Conservation (phyloP, 2,329 filamentous ascomycete species). For the Colletotrichum sp. region DNA sequence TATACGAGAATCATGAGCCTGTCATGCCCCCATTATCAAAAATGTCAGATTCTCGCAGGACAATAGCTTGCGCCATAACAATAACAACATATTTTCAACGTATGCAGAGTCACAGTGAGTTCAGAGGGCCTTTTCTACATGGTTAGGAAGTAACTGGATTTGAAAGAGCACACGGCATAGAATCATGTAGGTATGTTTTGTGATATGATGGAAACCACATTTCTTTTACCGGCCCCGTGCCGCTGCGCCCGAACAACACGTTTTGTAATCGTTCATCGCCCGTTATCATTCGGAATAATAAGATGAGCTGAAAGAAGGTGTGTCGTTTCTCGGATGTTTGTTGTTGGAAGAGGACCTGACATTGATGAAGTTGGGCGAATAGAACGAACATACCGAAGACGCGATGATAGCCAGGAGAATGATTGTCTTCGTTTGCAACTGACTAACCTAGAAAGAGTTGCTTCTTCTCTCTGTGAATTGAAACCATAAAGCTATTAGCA, state of each 20-base stretch:
- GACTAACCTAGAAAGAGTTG: neutral
- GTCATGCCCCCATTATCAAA: neutral
- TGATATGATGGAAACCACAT: neutral
- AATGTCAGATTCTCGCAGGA: too few species aligned
- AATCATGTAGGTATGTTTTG: neutral
- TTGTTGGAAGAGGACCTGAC: neutral
- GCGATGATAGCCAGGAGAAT: neutral
- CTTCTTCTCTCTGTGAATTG: neutral
- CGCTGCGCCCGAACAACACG: neutral
- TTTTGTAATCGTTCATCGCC: neutral
- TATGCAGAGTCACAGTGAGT: neutral
- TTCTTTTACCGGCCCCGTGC: neutral
- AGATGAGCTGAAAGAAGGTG: neutral
- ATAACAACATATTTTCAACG: neutral
- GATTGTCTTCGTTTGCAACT: neutral
- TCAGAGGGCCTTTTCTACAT: neutral
- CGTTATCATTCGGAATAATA: neutral
- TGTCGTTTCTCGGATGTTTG: neutral
- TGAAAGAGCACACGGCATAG: neutral
- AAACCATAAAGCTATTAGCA: neutral
- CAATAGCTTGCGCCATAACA: neutral
- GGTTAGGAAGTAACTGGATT: neutral
- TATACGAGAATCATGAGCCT: neutral
- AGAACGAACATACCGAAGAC: neutral
- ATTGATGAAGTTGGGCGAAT: neutral